These are phyloP conservation scores for Pholiota conissans DNA, from an alignment of 768 basidiomycete species.

Conservation along the genomic window DNA sequence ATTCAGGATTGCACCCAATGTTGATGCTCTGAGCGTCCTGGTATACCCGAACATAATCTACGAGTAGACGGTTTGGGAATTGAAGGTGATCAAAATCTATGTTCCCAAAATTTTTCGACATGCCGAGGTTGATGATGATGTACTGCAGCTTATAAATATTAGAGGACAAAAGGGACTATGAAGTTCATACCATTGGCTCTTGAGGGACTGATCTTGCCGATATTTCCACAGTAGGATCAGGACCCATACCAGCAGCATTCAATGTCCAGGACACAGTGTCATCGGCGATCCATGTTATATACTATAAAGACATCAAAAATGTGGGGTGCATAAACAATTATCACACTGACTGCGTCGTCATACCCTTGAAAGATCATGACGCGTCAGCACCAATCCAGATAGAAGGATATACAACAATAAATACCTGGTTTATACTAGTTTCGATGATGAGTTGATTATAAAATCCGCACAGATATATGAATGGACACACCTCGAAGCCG, in stretches of 20 bases:
- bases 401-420: neutral
- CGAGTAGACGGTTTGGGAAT: slow-evolving; percentile 73
- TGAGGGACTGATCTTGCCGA: slow-evolving; percentile 70
- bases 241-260: slow-evolving; percentile 58
- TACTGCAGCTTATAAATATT: slow-evolving; percentile 46
- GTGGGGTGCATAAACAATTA: neutral
- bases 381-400: neutral
- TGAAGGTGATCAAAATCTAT: slow-evolving; percentile 71
- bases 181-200: slow-evolving; percentile 73
- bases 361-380: slow-evolving; percentile 13
- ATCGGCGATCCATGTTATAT: slow-evolving; percentile 79
- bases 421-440: slow-evolving; percentile 64
- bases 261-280: slow-evolving; percentile 69
- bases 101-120: slow-evolving; percentile 73
- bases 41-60: slow-evolving; percentile 92
- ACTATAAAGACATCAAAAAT: slow-evolving; percentile 34
- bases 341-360: slow-evolving; percentile 16
- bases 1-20: slow-evolving; percentile 80
- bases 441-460: too few relatives aligned
- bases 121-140: slow-evolving; percentile 82
- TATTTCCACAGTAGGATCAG: slow-evolving; percentile 58
- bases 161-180: neutral
- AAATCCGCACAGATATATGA: neutral
- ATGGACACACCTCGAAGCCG: slow-evolving; percentile 64
- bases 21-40: slow-evolving; percentile 70